Evolutionary conservation across 1,284 basidiomycete species (phyloP).

Genomic region (Thelephora terrestris): DNA sequence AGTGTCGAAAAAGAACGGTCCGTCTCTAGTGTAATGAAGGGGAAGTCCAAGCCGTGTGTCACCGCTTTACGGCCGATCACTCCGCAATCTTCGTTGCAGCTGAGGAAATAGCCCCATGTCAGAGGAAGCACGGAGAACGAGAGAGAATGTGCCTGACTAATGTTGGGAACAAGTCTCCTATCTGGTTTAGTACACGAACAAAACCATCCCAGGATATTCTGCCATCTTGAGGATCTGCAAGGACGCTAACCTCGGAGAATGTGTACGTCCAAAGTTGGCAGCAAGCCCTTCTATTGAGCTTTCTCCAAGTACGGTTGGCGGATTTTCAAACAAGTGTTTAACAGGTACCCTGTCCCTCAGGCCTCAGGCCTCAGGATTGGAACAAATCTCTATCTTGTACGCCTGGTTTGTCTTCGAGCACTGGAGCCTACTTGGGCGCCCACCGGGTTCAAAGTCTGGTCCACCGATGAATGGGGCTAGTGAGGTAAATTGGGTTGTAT

Average conservation of each 20-base stretch:
- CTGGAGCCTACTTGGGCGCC: background rate
- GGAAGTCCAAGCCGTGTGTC: background rate
- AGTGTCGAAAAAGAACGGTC: no score
- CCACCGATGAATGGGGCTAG: conserved; percentile 21
- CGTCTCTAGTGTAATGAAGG: no score
- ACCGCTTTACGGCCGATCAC: conserved; percentile 31
- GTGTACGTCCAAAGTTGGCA: conserved; percentile 11
- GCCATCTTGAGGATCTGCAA: conserved; percentile 59
- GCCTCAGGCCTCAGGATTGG: conserved; percentile 58
- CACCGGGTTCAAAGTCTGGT: conserved; percentile 16
- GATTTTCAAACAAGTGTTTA: background rate
- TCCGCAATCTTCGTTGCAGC: conserved; percentile 43
- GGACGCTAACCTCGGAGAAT: conserved; percentile 22
- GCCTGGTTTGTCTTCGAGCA: conserved; percentile 36
- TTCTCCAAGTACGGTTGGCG: background rate
- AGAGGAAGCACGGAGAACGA: conserved; percentile 37
- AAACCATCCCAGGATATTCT: conserved; percentile 58
- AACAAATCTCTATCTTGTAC: conserved; percentile 61
- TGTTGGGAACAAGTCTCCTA: conserved; percentile 35
- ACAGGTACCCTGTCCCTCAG: conserved; percentile 21
- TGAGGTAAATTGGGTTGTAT: conserved; percentile 7
- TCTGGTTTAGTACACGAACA: conserved; percentile 65
- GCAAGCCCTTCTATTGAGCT: background rate
- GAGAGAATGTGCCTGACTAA: conserved; percentile 32
- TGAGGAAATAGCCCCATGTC: conserved; percentile 30